A percentile compares a stretch with the other conserved stretches of the same genome.
Evolutionary conservation across 306 rosid species (phyloP).

Genomic region (Sechiopsis laciniata): DNA sequence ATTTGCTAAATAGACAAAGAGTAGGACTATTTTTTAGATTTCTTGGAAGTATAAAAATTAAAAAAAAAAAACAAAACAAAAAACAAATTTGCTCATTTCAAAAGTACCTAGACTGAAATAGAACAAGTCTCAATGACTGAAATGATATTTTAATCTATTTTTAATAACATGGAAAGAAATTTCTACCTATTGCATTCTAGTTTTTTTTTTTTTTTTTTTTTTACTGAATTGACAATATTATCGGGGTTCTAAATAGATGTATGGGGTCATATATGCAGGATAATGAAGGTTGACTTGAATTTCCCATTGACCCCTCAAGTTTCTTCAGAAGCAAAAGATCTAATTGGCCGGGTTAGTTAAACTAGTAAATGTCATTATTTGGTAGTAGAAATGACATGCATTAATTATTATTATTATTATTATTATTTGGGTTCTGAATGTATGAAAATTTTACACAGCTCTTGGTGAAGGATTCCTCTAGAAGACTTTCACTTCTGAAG

Average conservation of each 20-base stretch:
- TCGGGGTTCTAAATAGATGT: slow-evolving; percentile 3
- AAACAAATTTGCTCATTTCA: too few relatives aligned
- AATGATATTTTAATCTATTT: too few relatives aligned
- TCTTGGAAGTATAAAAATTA: too few relatives aligned
- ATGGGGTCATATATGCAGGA: slow-evolving; percentile 39
- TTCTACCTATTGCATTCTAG: too few relatives aligned
- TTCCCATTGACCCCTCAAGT: slow-evolving; percentile 55
- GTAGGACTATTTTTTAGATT: not conserved
- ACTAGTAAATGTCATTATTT: not conserved
- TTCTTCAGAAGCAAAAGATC: slow-evolving; percentile 65
- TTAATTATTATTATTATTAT: too few relatives aligned
- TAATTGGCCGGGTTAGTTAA: slow-evolving; percentile 55
- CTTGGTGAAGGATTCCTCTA: slow-evolving; percentile 66
- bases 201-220: not conserved
- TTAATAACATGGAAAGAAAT: too few relatives aligned
- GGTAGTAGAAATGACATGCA: not conserved
- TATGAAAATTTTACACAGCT: slow-evolving; percentile 45
- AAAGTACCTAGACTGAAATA: too few relatives aligned
- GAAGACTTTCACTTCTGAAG: slow-evolving; percentile 67
- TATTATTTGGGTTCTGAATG: too few relatives aligned
- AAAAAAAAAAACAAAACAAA: too few relatives aligned
- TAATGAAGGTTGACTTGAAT: slow-evolving; percentile 54
- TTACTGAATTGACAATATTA: too few relatives aligned
- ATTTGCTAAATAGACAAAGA: too few relatives aligned
- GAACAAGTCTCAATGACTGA: too few relatives aligned